Conservation (phyloP, 805 yeast species). For the Isabelozyma gotoi region DNA sequence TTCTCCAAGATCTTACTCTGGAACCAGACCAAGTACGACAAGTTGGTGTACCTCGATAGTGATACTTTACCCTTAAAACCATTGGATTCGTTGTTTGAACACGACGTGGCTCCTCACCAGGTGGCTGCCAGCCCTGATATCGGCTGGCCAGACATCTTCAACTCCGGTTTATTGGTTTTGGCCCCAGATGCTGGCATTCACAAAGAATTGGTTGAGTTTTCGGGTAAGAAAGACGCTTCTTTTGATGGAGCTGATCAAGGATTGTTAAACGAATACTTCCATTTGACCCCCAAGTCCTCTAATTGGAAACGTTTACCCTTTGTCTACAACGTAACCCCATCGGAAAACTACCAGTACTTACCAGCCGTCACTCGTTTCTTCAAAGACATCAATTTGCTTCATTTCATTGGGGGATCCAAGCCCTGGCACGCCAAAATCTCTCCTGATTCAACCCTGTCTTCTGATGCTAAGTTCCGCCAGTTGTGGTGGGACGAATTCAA, state of each 20-base stretch:
- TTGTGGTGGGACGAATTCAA: constrained; percentile 31
- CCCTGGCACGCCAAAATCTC: constrained; percentile 27
- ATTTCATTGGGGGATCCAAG: constrained; percentile 31
- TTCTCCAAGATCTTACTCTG: constrained; percentile 26
- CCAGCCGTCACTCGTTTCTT: constrained; percentile 33
- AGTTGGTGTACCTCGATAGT: constrained; percentile 24
- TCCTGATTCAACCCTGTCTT: constrained; percentile 13
- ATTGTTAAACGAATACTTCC: constrained; percentile 31
- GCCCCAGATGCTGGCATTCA: constrained; percentile 18
- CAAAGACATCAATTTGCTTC: constrained; percentile 27
- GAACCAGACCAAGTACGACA: constrained; percentile 20
- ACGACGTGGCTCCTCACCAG: constrained; percentile 4
- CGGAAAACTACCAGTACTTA: constrained; percentile 29
- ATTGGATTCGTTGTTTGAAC: constrained; percentile 22
- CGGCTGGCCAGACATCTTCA: constrained; percentile 35
- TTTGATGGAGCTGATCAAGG: constrained; percentile 43
- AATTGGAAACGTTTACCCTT: constrained; percentile 33
- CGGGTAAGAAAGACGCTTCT: constrained; percentile 10
- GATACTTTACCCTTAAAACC: constrained; percentile 24
- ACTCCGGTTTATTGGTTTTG: constrained; percentile 25
- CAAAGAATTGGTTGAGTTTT: constrained; percentile 13
- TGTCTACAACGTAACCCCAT: constrained; percentile 35
- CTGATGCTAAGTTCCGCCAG: constrained; percentile 17
- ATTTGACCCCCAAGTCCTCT: constrained; percentile 14
- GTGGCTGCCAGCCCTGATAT: constrained; percentile 28